Percentiles rank a stretch among this genome's conserved stretches.
Evolutionary conservation across 331 rosid genomes (phyloP).

Genomic region (Acacia concinna): DNA sequence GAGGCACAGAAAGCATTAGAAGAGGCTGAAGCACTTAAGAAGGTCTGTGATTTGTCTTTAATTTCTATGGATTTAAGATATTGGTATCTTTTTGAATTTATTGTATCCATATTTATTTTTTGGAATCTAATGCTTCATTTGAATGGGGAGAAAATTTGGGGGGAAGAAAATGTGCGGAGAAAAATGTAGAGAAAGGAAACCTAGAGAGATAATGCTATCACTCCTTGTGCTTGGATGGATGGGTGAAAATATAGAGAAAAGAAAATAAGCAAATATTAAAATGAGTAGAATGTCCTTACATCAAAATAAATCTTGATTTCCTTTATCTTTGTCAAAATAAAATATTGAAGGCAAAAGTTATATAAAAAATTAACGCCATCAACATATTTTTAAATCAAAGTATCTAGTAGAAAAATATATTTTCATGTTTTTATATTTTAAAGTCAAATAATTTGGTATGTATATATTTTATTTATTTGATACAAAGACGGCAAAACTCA

Average conservation of each 20-base stretch:
- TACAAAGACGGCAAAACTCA: neutral
- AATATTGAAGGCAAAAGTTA: neutral
- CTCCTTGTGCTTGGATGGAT: neutral
- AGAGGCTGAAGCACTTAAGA: conserved; percentile 99
- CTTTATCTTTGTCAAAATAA: neutral
- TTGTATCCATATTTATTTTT: neutral
- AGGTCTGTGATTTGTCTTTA: conserved; percentile 55
- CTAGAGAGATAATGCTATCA: neutral
- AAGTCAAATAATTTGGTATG: neutral
- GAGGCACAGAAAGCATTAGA: conserved; percentile 98
- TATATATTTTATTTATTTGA: neutral
- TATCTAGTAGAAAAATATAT: neutral
- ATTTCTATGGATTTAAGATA: conserved; percentile 11
- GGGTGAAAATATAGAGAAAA: neutral
- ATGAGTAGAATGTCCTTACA: neutral
- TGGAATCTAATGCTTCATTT: neutral
- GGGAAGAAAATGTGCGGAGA: neutral
- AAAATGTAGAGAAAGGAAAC: neutral
- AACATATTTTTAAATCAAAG: neutral
- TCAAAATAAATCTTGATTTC: neutral
- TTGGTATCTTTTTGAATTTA: conserved; percentile 3
- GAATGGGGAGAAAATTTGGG: neutral
- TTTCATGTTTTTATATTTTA: neutral
- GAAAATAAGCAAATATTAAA: neutral
- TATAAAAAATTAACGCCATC: neutral